Evolutionary conservation across 305 asterid species (phyloP), one percentile per base, ranked within the genome.

Genomic region (Ilex paraguariensis): DNA sequence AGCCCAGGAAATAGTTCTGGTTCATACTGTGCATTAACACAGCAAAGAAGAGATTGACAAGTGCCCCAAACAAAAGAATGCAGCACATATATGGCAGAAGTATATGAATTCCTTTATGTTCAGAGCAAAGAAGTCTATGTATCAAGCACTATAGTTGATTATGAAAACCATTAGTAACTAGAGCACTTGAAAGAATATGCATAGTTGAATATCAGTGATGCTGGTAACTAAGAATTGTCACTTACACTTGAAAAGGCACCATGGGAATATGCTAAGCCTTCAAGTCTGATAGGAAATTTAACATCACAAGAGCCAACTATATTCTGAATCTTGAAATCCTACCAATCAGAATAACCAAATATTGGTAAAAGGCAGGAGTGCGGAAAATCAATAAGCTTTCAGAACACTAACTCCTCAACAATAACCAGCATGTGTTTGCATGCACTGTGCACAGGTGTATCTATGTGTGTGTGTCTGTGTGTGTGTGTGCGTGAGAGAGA

Each of bases 201-300:
- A 36, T 36, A 36, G 6, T 8, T 36, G 42, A 36, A 36, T 36
- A 36, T 36, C 9, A 8, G 42, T 36, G 42, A 36, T 8, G 9
- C 42, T 36, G 42, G 42, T 36, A 36, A 36, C 6, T 36, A 15
- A 55, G 49, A 42, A 13, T 17, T 60, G 73, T 50, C 69, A 81
- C 93, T 81, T 71, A 85, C 95, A 65, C 95, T 87, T 72, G 95
- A 87, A 76, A 87, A 87, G 66, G 91, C 93, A 72, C 93, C 91
- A 17, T 87, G 95, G 45, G 95, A 80, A 71, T 83, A 87, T 11
- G 95, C 95, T 62, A 87, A 86, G 56, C 93, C 95, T 75, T 87
- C 90, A 63, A 87, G 95, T 67, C 90, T 83, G 63, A 85, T 85
- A 48, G 95, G 93, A 68, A 87, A 85, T 72, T 83, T 87, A 31